phyloP scores from a whole-genome alignment of 495 filamentous ascomycete genomes.

The Xylaria castorea region DNA sequence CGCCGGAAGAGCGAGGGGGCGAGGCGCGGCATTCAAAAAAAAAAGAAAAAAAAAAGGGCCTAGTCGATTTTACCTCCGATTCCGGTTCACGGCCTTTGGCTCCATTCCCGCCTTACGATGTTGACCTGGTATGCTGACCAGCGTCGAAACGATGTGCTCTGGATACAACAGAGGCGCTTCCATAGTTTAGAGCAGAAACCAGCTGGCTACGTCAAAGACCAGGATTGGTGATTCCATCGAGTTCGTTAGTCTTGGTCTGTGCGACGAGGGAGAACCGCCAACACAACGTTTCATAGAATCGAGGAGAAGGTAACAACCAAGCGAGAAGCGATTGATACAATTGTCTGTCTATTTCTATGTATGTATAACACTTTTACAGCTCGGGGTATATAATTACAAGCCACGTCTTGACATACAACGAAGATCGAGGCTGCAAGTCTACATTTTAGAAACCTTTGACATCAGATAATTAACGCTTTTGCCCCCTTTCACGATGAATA shows the following conservation, averaged over 20 bases:
- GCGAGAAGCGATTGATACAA: not conserved
- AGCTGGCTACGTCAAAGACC: not conserved
- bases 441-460: conserved; percentile 29
- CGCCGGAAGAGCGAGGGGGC: conserved; percentile 61
- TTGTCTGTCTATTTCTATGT: not conserved
- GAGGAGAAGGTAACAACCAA: not conserved
- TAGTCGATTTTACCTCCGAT: not conserved
- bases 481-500: conserved; percentile 59
- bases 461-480: conserved; percentile 66
- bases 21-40: conserved; percentile 80
- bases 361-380: not conserved
- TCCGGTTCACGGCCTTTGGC: not conserved
- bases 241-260: not conserved
- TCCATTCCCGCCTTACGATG: not conserved
- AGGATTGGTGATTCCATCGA: not conserved
- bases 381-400: conserved; percentile 16
- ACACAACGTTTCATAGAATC: not conserved
- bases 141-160: not conserved
- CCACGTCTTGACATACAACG: not conserved
- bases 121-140: not conserved
- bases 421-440: not conserved
- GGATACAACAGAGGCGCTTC: not conserved
- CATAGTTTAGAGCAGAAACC: not conserved
- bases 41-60: too few species aligned
- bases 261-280: not conserved